Conservation (phyloP, 495 filamentous ascomycete genomes). For the Neurospora sp. region DNA sequence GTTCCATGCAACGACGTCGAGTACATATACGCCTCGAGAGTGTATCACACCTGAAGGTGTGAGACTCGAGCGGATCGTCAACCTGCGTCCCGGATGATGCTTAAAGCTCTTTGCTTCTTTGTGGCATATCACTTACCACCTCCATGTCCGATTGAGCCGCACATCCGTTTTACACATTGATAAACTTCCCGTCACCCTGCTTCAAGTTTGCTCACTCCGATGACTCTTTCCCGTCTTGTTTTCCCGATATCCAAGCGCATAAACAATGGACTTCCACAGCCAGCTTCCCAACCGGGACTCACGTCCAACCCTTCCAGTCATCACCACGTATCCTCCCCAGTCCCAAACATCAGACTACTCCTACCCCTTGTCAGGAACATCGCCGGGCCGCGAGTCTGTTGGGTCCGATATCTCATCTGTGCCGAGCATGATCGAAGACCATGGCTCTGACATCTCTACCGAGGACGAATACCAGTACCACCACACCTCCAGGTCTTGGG, state of each 20-base stretch:
- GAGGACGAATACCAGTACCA: conserved; percentile 21
- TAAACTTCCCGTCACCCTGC: neutral
- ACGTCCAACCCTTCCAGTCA: neutral
- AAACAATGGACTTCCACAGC: neutral
- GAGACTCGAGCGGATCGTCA: conserved; percentile 45
- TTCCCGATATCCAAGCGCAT: neutral
- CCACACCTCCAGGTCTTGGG: neutral
- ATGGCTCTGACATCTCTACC: conserved; percentile 17
- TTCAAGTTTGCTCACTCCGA: neutral
- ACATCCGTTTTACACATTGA: neutral
- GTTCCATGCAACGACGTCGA: neutral
- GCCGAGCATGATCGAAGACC: conserved; percentile 21
- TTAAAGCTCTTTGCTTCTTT: neutral
- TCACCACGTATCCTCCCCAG: conserved; percentile 1
- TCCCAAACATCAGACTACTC: neutral
- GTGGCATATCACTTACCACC: neutral
- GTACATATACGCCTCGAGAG: neutral
- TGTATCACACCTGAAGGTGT: neutral
- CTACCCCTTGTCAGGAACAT: neutral
- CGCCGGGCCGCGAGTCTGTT: conserved; percentile 10
- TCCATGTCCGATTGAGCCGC: neutral
- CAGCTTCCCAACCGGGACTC: neutral
- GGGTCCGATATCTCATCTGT: conserved; percentile 15
- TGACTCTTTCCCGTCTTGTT: neutral
- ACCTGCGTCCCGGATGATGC: conserved; percentile 35